Evolutionary conservation across 805 yeast species (phyloP), one percentile per base, ranked within the genome.

Genomic region (Yarrowia sp.): DNA sequence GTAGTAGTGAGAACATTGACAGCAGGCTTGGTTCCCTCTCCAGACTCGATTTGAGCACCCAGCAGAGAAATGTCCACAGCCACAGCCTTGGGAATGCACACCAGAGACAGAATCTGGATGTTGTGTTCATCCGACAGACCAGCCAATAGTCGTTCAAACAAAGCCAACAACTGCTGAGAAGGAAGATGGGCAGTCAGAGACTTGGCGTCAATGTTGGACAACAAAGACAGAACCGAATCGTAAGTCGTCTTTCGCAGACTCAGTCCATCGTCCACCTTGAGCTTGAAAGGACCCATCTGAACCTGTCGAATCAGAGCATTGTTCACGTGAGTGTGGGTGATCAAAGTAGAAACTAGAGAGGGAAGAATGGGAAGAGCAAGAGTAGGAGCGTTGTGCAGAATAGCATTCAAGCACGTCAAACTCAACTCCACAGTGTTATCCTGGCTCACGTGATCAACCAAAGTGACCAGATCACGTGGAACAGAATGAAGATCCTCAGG

Each of bases 221-320:
- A n/a, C 64, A 58, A 28, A 6, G 64, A 58, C 6, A 58, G 43
- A 33, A 90, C 75, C 22, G 86, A 76, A 71, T 90, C 96, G 73
- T 86, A 88, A 7, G 89, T 80, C 42, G 88, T 81, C 71, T 88
- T 88, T 64, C 96, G 80, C 66, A 85, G 83, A 66, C 86, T 90
- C 43, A 89, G 78, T 0, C 92, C 95, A 68, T 86, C 87, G 70
- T 90, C 97, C 43, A 89, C 83, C 67, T 86, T 85, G 72, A 89
- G 92, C 72, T 89, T 89, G 78, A 88, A 90, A 0, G 96, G 96
- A 1, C 97, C 97, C 84, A 91, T 89, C 53, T 87, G 88, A 38
- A 90, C 86, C 17, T 81, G 77, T 64, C 86, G 86, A 50, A 87
- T 83, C n/a, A 58, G 43, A 3, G n/a, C 33, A 3, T 44, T 5